Conservation (phyloP, 2,329 filamentous ascomycete genomes). For the Aspergillus floridensis region DNA sequence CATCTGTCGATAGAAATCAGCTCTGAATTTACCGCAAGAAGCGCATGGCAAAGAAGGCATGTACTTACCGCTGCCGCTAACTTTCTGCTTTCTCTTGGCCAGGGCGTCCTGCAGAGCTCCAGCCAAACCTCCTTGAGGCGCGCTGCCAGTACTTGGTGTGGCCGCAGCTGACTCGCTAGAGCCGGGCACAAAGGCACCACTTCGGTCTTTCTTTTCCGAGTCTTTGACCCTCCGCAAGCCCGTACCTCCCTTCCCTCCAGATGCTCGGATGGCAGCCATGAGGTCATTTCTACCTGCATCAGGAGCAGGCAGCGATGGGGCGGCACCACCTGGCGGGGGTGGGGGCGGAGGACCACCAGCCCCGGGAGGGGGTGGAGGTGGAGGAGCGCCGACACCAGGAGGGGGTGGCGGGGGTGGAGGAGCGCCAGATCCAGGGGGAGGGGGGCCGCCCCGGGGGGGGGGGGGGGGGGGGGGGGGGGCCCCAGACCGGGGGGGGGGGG, state of each 20-base stretch:
- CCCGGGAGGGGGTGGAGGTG: slow-evolving; percentile 45
- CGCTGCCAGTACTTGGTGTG: slow-evolving; percentile 52
- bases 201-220: slow-evolving; percentile 48
- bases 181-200: slow-evolving; percentile 44
- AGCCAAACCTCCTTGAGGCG: slow-evolving; percentile 63
- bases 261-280: slow-evolving; percentile 50
- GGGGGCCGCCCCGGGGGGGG: slow-evolving; percentile 41
- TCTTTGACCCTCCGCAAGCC: slow-evolving; percentile 48
- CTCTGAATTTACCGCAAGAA: background rate
- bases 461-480: slow-evolving; percentile 43
- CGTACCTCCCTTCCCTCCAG: slow-evolving; percentile 53
- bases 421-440: slow-evolving; percentile 28
- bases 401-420: slow-evolving; percentile 42
- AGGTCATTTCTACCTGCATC: slow-evolving; percentile 44
- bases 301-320: slow-evolving; percentile 44
- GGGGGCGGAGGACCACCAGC: slow-evolving; percentile 38
- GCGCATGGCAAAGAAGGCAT: background rate
- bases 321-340: slow-evolving; percentile 35
- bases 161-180: slow-evolving; percentile 60
- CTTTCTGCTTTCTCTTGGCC: slow-evolving; percentile 85
- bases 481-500: slow-evolving; percentile 31
- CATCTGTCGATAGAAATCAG: slow-evolving; percentile 38
- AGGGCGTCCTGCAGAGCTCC: slow-evolving; percentile 76
- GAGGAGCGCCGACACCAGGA: slow-evolving; percentile 39
- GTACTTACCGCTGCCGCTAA: slow-evolving; percentile 86